phyloP scores from a whole-genome alignment of 208 protist genomes.

The Leishmania mexicana region DNA sequence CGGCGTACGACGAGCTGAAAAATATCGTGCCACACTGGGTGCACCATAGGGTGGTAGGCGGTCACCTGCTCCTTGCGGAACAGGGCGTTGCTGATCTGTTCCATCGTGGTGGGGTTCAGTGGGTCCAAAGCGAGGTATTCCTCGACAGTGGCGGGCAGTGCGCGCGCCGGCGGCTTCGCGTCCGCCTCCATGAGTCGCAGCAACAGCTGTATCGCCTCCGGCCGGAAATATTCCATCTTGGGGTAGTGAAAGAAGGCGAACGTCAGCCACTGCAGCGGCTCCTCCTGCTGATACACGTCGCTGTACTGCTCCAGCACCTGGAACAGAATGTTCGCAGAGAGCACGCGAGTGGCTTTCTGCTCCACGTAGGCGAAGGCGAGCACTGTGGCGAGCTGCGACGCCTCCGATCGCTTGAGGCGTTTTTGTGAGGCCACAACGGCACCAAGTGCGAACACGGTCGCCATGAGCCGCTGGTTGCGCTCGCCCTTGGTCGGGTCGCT shows the following conservation, averaged over 20 bases:
- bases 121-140: conserved; percentile 65
- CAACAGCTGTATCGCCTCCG: conserved; percentile 84
- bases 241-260: conserved; percentile 91
- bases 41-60: conserved; percentile 82
- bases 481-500: conserved; percentile 88
- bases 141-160: conserved; percentile 44
- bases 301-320: conserved; percentile 42
- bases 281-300: conserved; percentile 36
- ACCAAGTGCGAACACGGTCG: conserved; percentile 74
- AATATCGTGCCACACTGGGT: conserved; percentile 89
- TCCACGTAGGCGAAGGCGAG: conserved; percentile 88
- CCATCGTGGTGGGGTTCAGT: conserved; percentile 70
- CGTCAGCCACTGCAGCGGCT: conserved; percentile 67
- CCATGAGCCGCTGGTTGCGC: conserved; percentile 84
- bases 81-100: conserved; percentile 83
- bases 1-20: conserved; percentile 71
- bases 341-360: conserved; percentile 79
- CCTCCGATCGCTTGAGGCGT: conserved; percentile 45
- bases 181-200: conserved; percentile 66
- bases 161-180: conserved; percentile 23
- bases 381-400: conserved; percentile 41
- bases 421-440: conserved; percentile 51
- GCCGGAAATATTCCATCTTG: conserved; percentile 88
- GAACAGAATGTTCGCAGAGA: conserved; percentile 79
- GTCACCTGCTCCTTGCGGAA: conserved; percentile 91